Percentiles rank a stretch among this genome's conserved stretches.
phyloP scores from a whole-genome alignment of 768 basidiomycete species.

The Rhodotorula graminis region DNA sequence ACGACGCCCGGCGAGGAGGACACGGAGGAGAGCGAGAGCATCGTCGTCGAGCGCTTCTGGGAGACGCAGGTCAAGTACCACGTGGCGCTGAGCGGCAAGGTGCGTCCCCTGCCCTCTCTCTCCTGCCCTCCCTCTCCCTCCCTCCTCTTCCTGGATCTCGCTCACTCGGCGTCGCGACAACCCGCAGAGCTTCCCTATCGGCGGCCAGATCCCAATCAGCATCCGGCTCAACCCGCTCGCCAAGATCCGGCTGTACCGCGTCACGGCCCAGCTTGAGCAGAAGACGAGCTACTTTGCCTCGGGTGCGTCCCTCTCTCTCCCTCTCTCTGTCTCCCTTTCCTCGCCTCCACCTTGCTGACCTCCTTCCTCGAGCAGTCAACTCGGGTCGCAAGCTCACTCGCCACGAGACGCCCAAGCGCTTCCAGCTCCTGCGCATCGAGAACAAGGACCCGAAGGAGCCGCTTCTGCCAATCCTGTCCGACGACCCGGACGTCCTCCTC shows the following conservation, averaged over 20 bases:
- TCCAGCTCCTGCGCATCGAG: constrained; percentile 62
- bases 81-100: constrained; percentile 41
- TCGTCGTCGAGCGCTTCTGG: constrained; percentile 84
- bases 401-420: constrained; percentile 60
- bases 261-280: constrained; percentile 78
- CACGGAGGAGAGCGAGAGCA: constrained; percentile 70
- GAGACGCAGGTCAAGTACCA: constrained; percentile 54
- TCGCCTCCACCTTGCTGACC: no score
- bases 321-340: background rate
- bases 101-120: background rate
- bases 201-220: constrained; percentile 70
- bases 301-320: constrained; percentile 23
- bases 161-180: constrained; percentile 33
- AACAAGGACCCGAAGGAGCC: constrained; percentile 57
- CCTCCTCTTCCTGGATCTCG: no score
- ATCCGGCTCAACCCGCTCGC: constrained; percentile 76
- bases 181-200: constrained; percentile 74
- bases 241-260: constrained; percentile 72
- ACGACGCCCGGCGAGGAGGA: constrained; percentile 74
- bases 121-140: no score
- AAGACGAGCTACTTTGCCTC: constrained; percentile 41
- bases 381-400: constrained; percentile 59
- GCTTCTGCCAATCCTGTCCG: constrained; percentile 72
- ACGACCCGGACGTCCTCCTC: constrained; percentile 58
- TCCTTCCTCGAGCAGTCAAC: background rate